Conservation (phyloP, 371 early-diverging fungal species). For the Nosema muscidifuracis region DNA sequence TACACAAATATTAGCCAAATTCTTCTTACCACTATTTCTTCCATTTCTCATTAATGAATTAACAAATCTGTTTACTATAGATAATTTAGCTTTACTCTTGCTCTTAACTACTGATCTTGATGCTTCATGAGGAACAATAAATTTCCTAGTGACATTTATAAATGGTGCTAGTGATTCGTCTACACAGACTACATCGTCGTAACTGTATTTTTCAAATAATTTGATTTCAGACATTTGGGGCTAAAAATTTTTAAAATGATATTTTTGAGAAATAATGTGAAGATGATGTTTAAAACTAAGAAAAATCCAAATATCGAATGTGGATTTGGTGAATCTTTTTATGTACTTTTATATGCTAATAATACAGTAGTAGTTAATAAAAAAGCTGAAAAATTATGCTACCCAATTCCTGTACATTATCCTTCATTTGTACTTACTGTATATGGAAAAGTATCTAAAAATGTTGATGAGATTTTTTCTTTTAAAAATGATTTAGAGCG, state of each 20-base stretch:
- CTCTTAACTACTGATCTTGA: conserved; percentile 43
- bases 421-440: conserved; percentile 36
- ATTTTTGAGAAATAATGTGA: conserved; percentile 20
- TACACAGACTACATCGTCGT: conserved; percentile 54
- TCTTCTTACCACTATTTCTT: conserved; percentile 99
- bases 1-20: conserved; percentile 92
- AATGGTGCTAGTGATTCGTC: conserved; percentile 55
- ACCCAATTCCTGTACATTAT: conserved; percentile 49
- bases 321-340: conserved; percentile 24
- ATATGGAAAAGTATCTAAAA: conserved; percentile 3
- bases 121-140: conserved; percentile 61
- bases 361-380: conserved; percentile 12
- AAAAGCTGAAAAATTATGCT: conserved; percentile 25
- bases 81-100: conserved; percentile 69
- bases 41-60: conserved; percentile 99
- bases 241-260: conserved; percentile 34
- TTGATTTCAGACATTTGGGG: conserved; percentile 41
- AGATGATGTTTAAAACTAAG: conserved; percentile 22
- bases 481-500: conserved; percentile 21
- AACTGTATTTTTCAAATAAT: conserved; percentile 57
- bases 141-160: conserved; percentile 54
- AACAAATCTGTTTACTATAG: conserved; percentile 96
- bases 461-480: conserved; percentile 19
- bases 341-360: conserved; percentile 38
- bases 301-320: conserved; percentile 24